Evolutionary conservation across 2,329 filamentous ascomycete genomes (phyloP).

Genomic region (Fusarium virguliforme): DNA sequence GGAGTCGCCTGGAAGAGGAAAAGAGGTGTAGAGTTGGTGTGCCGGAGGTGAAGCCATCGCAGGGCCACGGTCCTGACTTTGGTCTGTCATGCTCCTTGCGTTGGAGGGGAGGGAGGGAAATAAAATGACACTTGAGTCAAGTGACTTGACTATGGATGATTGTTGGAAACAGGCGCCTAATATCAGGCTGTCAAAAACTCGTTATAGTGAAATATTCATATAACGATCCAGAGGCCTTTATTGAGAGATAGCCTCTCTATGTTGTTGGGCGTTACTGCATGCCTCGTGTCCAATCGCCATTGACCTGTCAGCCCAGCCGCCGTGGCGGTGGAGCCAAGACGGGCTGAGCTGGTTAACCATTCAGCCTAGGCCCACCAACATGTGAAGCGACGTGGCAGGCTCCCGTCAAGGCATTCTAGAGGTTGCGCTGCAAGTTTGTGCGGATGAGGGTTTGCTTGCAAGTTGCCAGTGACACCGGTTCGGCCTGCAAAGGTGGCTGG

Average conservation of each 20-base stretch:
- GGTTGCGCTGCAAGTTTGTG: no score
- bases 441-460: no score
- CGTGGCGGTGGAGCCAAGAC: background rate
- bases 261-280: no score
- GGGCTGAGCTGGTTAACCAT: background rate
- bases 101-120: background rate
- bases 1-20: background rate
- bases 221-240: background rate
- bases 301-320: background rate
- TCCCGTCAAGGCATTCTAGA: no score
- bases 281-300: background rate
- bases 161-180: no score
- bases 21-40: background rate
- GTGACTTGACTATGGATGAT: background rate
- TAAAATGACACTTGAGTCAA: background rate
- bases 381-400: no score
- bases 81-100: background rate
- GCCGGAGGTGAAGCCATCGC: background rate
- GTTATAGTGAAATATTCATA: background rate
- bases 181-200: background rate
- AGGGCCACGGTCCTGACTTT: background rate
- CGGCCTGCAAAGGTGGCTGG: no score
- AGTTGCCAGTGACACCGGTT: no score
- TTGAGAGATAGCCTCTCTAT: background rate
- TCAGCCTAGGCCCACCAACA: no score